Percentiles rank a stretch among this genome's conserved stretches.
These are phyloP conservation scores for Leccinum solheimii DNA, from an alignment of 1,284 basidiomycete species.

Conservation along the genomic window DNA sequence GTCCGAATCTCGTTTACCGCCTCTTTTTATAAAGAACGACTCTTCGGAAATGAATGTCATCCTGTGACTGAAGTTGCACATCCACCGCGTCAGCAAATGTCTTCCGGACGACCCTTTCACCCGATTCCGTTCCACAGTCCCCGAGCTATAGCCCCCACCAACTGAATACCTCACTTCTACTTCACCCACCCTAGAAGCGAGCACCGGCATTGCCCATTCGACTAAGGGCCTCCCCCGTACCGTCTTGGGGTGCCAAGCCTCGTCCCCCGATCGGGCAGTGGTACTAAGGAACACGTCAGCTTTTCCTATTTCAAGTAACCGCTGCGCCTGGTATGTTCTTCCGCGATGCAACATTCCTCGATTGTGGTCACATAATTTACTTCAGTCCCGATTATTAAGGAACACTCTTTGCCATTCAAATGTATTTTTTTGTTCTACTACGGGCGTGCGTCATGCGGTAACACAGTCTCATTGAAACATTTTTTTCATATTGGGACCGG, in stretches of 20 bases:
- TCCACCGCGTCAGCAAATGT: slow-evolving; percentile 19
- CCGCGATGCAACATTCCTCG: slow-evolving; percentile 27
- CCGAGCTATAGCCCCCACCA: slow-evolving; percentile 33
- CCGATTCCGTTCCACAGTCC: slow-evolving; percentile 34
- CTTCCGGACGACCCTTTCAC: slow-evolving; percentile 31
- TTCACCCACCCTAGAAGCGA: slow-evolving; percentile 25
- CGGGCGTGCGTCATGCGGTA: slow-evolving; percentile 26
- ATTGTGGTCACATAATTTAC: slow-evolving; percentile 28
- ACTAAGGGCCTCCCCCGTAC: slow-evolving; percentile 29
- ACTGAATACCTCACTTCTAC: slow-evolving; percentile 17
- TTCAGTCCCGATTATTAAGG: slow-evolving; percentile 34
- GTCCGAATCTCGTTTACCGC: slow-evolving; percentile 15
- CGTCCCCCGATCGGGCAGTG: slow-evolving; percentile 19
- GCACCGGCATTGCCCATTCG: slow-evolving; percentile 33
- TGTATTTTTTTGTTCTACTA: slow-evolving; percentile 27
- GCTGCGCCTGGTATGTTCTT: slow-evolving; percentile 32
- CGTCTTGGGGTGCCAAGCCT: slow-evolving; percentile 27
- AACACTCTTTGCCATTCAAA: slow-evolving; percentile 26
- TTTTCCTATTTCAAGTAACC: slow-evolving; percentile 23
- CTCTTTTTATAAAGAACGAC: slow-evolving; percentile 33
- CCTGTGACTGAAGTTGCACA: slow-evolving; percentile 27
- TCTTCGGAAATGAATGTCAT: slow-evolving; percentile 37
- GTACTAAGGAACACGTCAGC: slow-evolving; percentile 15
- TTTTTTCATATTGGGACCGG: slow-evolving; percentile 33
- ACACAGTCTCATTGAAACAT: slow-evolving; percentile 27